Conservation (phyloP, 192 early-diverging fungal species). For the Nowakowskiella sp. region DNA sequence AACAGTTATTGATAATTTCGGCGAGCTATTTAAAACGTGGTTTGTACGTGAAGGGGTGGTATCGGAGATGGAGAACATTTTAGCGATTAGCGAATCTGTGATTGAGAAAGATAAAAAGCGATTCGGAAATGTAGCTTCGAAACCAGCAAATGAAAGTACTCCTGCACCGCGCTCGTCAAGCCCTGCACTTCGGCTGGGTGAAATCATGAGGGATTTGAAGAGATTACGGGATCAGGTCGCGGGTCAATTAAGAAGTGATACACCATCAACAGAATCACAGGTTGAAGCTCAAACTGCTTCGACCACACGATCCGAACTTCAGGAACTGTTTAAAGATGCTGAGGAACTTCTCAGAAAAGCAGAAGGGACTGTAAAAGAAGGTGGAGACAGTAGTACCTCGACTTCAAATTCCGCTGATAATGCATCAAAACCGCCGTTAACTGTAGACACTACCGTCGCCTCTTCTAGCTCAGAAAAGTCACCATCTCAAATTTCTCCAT, state of each 20-base stretch:
- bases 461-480: neutral
- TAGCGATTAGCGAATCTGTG: constrained; percentile 11
- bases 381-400: too few relatives aligned
- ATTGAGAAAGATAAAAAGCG: neutral
- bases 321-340: too few relatives aligned
- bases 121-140: neutral
- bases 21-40: constrained; percentile 39
- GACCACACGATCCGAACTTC: too few relatives aligned
- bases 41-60: constrained; percentile 73
- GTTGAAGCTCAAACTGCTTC: too few relatives aligned
- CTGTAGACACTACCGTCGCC: too few relatives aligned
- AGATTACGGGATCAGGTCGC: constrained; percentile 13
- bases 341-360: too few relatives aligned
- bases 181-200: constrained; percentile 1
- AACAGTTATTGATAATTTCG: constrained; percentile 57
- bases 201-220: constrained; percentile 24
- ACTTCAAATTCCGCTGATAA: too few relatives aligned
- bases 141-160: too few relatives aligned
- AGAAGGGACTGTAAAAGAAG: too few relatives aligned
- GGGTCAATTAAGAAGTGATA: neutral
- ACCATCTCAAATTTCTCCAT: too few relatives aligned
- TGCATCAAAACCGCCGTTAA: too few relatives aligned
- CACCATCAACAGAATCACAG: too few relatives aligned
- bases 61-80: constrained; percentile 47
- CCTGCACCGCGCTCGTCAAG: neutral